Evolutionary conservation across 2,329 filamentous ascomycete species (phyloP).

Genomic region (Aspergillus texensis): DNA sequence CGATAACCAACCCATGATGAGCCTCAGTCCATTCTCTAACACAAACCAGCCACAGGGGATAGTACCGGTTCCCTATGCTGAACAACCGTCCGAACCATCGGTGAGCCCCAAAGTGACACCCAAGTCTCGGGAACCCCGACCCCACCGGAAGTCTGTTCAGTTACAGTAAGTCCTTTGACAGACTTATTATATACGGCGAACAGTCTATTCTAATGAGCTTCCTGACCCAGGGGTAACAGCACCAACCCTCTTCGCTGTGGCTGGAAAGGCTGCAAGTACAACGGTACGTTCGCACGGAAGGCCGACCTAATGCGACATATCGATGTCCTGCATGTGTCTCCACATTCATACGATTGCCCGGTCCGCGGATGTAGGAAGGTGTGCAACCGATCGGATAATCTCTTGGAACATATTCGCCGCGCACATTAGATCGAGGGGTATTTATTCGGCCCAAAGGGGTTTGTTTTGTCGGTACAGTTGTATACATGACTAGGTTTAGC

Average conservation of each 20-base stretch:
- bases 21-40: too few relatives aligned
- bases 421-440: neutral
- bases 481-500: too few relatives aligned
- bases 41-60: too few relatives aligned
- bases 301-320: neutral
- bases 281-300: neutral
- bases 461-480: too few relatives aligned
- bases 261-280: neutral
- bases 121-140: too few relatives aligned
- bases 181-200: too few relatives aligned
- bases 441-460: too few relatives aligned
- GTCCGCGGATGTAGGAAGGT: neutral
- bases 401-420: neutral
- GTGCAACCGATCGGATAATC: neutral
- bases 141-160: rapidly evolving
- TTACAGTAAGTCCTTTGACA: neutral
- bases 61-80: too few relatives aligned
- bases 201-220: too few relatives aligned
- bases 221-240: neutral
- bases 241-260: neutral
- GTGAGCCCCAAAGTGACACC: too few relatives aligned
- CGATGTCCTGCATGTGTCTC: neutral
- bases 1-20: neutral
- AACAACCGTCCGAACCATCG: too few relatives aligned
- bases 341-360: neutral